Evolutionary conservation across 768 basidiomycete species (phyloP).

Genomic region (Boletus insuetus): DNA sequence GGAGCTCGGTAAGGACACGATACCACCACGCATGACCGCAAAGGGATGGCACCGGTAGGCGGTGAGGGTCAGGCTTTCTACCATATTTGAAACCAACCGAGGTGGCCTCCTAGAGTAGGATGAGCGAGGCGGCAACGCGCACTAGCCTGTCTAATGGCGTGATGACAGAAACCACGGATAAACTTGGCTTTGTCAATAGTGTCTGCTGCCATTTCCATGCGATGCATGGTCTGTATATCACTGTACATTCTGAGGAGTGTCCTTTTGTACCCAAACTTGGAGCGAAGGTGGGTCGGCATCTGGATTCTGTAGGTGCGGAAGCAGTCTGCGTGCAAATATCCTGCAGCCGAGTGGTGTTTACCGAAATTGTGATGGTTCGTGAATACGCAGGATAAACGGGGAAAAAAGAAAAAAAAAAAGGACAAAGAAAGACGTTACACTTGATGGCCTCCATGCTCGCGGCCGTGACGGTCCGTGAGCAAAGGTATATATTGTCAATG

Average conservation of each 20-base stretch:
- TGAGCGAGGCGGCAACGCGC: neutral
- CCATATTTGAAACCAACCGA: constrained; percentile 91
- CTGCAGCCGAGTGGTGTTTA: too few relatives aligned
- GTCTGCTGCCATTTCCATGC: constrained; percentile 98
- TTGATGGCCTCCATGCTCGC: too few relatives aligned
- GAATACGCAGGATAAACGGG: too few relatives aligned
- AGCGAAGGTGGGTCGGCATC: constrained; percentile 75
- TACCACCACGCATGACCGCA: constrained; percentile 91
- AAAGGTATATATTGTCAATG: too few relatives aligned
- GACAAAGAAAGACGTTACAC: too few relatives aligned
- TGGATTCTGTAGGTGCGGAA: constrained; percentile 60
- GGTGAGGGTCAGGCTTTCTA: constrained; percentile 86
- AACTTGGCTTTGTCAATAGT: constrained; percentile 95
- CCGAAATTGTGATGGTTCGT: too few relatives aligned
- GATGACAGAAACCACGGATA: constrained; percentile 97
- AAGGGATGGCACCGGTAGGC: constrained; percentile 98
- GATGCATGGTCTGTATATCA: constrained; percentile 87
- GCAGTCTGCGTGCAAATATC: constrained; percentile 67
- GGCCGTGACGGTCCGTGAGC: too few relatives aligned
- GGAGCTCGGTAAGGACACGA: constrained; percentile 85
- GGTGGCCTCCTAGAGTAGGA: constrained; percentile 75
- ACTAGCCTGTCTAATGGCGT: constrained; percentile 91
- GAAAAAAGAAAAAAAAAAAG: too few relatives aligned
- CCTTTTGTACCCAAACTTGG: constrained; percentile 82
- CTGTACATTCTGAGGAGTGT: constrained; percentile 85